Conservation (phyloP, 2,329 filamentous ascomycete species). For the Pseudocercospora musae region DNA sequence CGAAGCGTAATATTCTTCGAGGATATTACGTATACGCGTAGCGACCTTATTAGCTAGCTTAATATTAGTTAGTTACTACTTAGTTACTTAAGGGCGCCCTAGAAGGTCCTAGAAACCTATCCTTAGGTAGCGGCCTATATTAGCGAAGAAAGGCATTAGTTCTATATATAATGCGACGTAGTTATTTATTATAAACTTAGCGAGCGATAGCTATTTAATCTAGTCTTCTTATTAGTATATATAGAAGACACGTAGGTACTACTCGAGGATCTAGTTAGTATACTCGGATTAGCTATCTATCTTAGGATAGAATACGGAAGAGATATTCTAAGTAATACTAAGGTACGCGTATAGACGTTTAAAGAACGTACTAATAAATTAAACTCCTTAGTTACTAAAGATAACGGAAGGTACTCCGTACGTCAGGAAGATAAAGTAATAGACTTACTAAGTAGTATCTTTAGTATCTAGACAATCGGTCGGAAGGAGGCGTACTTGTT, state of each 20-base stretch:
- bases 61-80: neutral
- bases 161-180: neutral
- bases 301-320: neutral
- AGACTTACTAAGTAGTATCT: neutral
- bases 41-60: neutral
- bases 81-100: neutral
- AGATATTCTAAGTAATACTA: neutral
- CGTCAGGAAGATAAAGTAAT: neutral
- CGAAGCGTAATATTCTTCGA: neutral
- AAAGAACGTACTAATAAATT: neutral
- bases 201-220: neutral
- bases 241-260: neutral
- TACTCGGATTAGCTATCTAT: neutral
- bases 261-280: neutral
- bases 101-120: neutral
- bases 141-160: conserved; percentile 3
- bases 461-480: neutral
- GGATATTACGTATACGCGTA: neutral
- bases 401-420: neutral
- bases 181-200: conserved; percentile 5
- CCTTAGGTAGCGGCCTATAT: neutral
- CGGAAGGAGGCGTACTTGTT: neutral
- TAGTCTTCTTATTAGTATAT: conserved; percentile 1
- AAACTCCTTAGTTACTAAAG: neutral
- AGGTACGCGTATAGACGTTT: neutral